Conservation (phyloP, 495 filamentous ascomycete genomes). For the Neurospora africana region DNA sequence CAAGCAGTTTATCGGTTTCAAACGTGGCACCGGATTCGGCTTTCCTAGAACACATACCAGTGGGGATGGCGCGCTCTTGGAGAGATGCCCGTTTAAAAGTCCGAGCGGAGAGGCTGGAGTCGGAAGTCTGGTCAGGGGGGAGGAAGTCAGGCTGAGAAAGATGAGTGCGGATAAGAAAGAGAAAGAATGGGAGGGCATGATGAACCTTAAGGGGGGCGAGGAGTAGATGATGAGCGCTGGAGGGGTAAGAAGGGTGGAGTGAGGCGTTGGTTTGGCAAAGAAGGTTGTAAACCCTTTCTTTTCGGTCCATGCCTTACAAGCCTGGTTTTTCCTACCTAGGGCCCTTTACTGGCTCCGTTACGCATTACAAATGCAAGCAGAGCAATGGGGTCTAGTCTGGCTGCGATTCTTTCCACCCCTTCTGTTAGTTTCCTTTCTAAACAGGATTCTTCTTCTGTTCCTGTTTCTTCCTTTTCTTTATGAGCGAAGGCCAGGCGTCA, state of each 20-base stretch:
- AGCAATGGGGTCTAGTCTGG: background rate
- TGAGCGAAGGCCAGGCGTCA: background rate
- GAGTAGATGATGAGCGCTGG: background rate
- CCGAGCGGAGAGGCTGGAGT: constrained; percentile 9
- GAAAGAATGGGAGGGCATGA: background rate
- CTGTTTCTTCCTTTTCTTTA: background rate
- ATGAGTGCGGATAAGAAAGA: background rate
- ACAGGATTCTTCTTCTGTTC: background rate
- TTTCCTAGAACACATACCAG: background rate
- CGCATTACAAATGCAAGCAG: background rate
- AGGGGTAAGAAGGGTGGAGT: background rate
- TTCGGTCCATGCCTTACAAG: background rate
- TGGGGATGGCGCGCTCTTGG: background rate
- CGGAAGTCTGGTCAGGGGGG: background rate
- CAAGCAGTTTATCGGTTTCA: constrained; percentile 14
- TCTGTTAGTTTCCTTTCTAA: background rate
- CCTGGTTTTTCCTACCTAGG: background rate
- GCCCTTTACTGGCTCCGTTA: background rate
- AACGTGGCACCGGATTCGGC: constrained; percentile 12
- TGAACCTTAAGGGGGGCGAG: background rate
- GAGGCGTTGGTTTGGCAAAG: background rate
- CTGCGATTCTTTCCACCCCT: background rate
- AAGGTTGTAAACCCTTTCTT: background rate
- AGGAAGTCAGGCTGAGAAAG: background rate
- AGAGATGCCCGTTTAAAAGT: constrained; percentile 9